A percentile compares a stretch with the other conserved stretches of the same genome.
Conservation (phyloP, 2,329 filamentous ascomycete species). For the Periglandula ipomoeae region DNA sequence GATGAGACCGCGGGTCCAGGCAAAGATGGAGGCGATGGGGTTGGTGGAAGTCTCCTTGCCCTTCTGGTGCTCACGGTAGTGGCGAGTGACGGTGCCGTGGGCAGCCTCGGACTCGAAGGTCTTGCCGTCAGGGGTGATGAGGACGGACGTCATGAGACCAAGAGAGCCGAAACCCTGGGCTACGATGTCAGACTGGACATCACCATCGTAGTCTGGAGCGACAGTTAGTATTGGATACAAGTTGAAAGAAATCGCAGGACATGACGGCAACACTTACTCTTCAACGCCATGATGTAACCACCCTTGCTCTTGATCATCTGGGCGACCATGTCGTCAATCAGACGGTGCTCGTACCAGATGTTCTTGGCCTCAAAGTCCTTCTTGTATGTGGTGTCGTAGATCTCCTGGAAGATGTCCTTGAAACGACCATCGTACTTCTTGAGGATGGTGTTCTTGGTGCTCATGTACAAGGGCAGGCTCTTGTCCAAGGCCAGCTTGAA, state of each 20-base stretch:
- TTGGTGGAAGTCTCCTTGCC: slow-evolving; percentile 95
- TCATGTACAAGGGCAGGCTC: slow-evolving; percentile 94
- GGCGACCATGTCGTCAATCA: slow-evolving; percentile 99
- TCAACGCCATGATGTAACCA: slow-evolving; percentile 94
- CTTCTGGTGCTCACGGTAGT: slow-evolving; percentile 99
- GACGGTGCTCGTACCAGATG: slow-evolving; percentile 98
- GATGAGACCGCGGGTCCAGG: slow-evolving; percentile 89
- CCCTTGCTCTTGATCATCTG: slow-evolving; percentile 99
- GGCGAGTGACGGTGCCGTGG: slow-evolving; percentile 95
- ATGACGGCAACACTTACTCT: slow-evolving; percentile 56
- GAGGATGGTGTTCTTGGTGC: slow-evolving; percentile 99
- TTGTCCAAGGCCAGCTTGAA: slow-evolving; percentile 93
- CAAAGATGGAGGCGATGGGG: slow-evolving; percentile 98
- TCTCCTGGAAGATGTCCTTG: slow-evolving; percentile 99
- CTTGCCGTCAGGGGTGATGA: slow-evolving; percentile 93
- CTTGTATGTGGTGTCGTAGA: slow-evolving; percentile 84
- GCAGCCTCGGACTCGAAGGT: slow-evolving; percentile 97
- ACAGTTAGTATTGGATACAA: background rate
- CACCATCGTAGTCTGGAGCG: slow-evolving; percentile 83
- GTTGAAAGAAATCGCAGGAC: too few relatives aligned
- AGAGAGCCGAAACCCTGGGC: slow-evolving; percentile 97
- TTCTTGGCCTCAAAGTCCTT: slow-evolving; percentile 79
- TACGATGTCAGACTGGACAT: slow-evolving; percentile 97
- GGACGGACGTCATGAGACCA: slow-evolving; percentile 95
- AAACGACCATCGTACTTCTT: slow-evolving; percentile 98